Evolutionary conservation across 495 filamentous ascomycete genomes (phyloP).

Genomic region (Oidiodendron maius): DNA sequence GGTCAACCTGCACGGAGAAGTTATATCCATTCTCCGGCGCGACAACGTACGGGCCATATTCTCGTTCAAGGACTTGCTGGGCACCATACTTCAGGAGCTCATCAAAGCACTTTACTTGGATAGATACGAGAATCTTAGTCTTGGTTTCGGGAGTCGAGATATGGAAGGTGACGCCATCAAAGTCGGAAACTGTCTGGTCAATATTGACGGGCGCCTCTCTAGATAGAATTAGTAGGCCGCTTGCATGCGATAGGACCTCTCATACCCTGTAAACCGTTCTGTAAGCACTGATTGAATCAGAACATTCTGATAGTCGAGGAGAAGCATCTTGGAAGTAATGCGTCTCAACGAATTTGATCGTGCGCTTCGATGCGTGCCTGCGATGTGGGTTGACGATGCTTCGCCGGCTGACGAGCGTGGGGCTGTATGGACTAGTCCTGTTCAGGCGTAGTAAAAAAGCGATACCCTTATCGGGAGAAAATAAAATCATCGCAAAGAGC

Average conservation of each 20-base stretch:
- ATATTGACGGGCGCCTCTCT: conserved; percentile 81
- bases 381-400: too few relatives aligned
- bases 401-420: conserved; percentile 9
- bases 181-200: conserved; percentile 96
- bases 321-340: conserved; percentile 70
- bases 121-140: conserved; percentile 86
- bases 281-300: conserved; percentile 92
- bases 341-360: neutral
- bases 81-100: conserved; percentile 92
- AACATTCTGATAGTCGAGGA: conserved; percentile 98
- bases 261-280: conserved; percentile 87
- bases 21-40: conserved; percentile 85
- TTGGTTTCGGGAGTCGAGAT: conserved; percentile 92
- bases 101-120: conserved; percentile 87
- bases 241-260: conserved; percentile 7
- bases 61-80: conserved; percentile 80
- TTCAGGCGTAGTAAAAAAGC: conserved; percentile 1
- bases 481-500: conserved; percentile 8
- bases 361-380: neutral
- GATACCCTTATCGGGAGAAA: conserved; percentile 7
- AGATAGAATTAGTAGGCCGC: conserved; percentile 17
- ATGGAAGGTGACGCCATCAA: conserved; percentile 96
- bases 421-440: conserved; percentile 6
- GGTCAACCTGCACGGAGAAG: conserved; percentile 84
- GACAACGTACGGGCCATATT: conserved; percentile 91